Evolutionary conservation across 2,329 filamentous ascomycete species (phyloP).

Genomic region (Penicillium frequentans): DNA sequence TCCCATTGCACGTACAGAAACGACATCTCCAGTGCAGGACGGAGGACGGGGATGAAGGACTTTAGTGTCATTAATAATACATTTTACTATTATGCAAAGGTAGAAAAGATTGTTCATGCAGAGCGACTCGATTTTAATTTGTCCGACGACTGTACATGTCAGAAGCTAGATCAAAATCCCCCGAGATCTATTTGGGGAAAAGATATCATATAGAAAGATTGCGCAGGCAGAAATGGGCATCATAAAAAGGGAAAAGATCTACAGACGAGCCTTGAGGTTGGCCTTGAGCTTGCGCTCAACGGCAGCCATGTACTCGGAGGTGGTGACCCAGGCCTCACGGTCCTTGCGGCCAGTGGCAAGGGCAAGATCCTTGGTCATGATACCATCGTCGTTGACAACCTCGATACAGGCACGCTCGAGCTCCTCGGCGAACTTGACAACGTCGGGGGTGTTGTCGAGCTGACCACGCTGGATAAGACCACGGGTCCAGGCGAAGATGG

Average conservation of each 20-base stretch:
- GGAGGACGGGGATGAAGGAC: neutral
- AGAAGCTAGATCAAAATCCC: conserved; percentile 12
- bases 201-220: conserved; percentile 15
- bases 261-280: conserved; percentile 53
- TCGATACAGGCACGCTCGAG: conserved; percentile 93
- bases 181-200: conserved; percentile 10
- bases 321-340: conserved; percentile 85
- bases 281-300: conserved; percentile 87
- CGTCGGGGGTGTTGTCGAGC: conserved; percentile 88
- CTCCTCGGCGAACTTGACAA: conserved; percentile 85
- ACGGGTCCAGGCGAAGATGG: conserved; percentile 98
- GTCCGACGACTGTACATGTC: conserved; percentile 17
- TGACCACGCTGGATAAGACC: conserved; percentile 90
- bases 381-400: conserved; percentile 86
- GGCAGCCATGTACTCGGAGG: conserved; percentile 84
- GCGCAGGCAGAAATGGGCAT: conserved; percentile 4
- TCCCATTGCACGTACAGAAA: too few species aligned
- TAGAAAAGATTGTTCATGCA: neutral
- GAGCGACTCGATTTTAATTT: conserved; percentile 13
- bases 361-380: conserved; percentile 99
- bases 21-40: too few species aligned
- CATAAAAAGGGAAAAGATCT: conserved; percentile 18
- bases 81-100: neutral
- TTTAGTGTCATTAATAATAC: neutral
- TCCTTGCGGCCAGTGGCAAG: conserved; percentile 87